phyloP scores from a whole-genome alignment of 2,329 filamentous ascomycete genomes.

The Harringtonia aguacate region DNA sequence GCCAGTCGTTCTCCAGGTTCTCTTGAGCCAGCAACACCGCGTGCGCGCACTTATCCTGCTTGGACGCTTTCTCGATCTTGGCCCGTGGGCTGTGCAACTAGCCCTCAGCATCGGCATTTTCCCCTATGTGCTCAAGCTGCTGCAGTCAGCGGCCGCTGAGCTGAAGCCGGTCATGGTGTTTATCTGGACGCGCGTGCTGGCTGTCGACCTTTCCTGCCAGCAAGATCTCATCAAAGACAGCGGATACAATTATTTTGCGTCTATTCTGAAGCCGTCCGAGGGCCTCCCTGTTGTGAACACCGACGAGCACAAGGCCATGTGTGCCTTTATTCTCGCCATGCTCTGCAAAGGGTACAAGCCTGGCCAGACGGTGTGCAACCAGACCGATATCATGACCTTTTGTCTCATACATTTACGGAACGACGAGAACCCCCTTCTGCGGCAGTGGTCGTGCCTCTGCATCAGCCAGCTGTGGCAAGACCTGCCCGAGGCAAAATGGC shows the following conservation, averaged over 20 bases:
- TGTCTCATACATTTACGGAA: constrained; percentile 78
- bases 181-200: constrained; percentile 93
- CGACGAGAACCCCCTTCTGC: constrained; percentile 73
- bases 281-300: constrained; percentile 77
- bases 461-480: constrained; percentile 92
- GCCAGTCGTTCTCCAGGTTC: constrained; percentile 88
- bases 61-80: constrained; percentile 87
- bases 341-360: constrained; percentile 92
- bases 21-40: constrained; percentile 90
- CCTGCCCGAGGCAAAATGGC: constrained; percentile 88
- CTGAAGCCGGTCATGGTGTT: constrained; percentile 99
- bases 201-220: constrained; percentile 90
- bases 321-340: constrained; percentile 93
- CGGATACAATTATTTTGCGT: constrained; percentile 93
- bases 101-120: constrained; percentile 97
- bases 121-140: constrained; percentile 91
- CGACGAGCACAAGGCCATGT: constrained; percentile 97
- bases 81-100: constrained; percentile 97
- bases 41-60: constrained; percentile 83
- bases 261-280: constrained; percentile 77
- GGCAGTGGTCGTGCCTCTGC: constrained; percentile 94
- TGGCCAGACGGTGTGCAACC: constrained; percentile 84
- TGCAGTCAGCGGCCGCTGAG: constrained; percentile 90
- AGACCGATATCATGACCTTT: constrained; percentile 79
- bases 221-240: constrained; percentile 92